Evolutionary conservation across 805 yeast species (phyloP), one percentile per base, ranked within the genome.

Genomic region (Candida michaelii): DNA sequence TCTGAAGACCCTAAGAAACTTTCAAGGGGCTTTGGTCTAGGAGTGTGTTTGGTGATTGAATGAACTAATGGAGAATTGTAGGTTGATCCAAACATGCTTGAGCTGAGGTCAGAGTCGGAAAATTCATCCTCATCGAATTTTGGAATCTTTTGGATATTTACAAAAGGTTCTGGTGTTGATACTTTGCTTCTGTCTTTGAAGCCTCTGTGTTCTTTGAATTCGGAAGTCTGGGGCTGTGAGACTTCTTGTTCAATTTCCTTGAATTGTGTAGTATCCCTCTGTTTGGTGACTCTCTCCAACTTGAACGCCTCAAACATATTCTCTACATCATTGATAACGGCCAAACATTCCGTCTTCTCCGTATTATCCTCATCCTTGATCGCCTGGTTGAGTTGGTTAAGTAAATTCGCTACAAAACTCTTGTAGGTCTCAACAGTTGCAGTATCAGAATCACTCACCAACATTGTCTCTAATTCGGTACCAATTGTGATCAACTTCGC

Each of bases 241-340:
- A n/a, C n/a, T n/a, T n/a, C n/a, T n/a, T n/a, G 23, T 21, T 38
- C 30, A 8, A 13, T 21, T 32, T 18, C 18, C 16, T 18, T 27
- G n/a, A 17, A 17, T 31, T 14, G 15, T 11, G 6, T 11, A 10
- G 5, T 11, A 10, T n/a, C 8, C 24, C 16, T n/a, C 12, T 9
- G 29, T 16, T 21, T 6, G 5, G 8, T 21, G 8, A 21, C 23
- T 25, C 34, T 41, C 39, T 70, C 74, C 30, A 66, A 48, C 46
- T 66, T 69, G 51, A 59, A 69, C 0, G 79, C 74, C 35, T 80
- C 83, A 57, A 81, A 83, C 89, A 84, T 84, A 50, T 80, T 75
- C 53, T 83, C 89, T 62, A 84, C 82, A 50, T 83, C 89, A 45
- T 73, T 73, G 21, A 84, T 79, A 23, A 82, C 82, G 0, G 80